Evolutionary conservation across 1,139 yeast genomes (phyloP).

Genomic region (Pichia sp.): DNA sequence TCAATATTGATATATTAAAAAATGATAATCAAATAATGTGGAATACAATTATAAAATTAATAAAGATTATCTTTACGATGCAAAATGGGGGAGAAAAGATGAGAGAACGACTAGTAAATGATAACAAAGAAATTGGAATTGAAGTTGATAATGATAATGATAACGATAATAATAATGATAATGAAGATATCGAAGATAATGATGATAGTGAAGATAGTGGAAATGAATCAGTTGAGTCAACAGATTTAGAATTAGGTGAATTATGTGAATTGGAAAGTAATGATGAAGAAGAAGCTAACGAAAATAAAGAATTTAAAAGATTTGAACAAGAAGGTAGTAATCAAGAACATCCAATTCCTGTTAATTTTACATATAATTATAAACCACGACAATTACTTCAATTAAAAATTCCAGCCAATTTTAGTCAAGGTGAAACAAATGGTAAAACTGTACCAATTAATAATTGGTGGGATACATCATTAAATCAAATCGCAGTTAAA

Average conservation of each 20-base stretch:
- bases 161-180: not conserved
- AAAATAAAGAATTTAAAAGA: no score
- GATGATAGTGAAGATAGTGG: not conserved
- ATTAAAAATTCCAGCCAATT: constrained; percentile 2
- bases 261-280: not conserved
- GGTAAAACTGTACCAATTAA: not conserved
- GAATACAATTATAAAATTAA: not conserved
- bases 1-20: no score
- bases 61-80: not conserved
- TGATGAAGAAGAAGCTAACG: no score
- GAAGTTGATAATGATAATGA: not conserved
- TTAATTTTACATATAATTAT: constrained; percentile 6
- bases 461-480: constrained; percentile 23
- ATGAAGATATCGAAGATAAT: not conserved
- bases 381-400: constrained; percentile 1
- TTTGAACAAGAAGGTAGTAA: not conserved
- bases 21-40: not conserved
- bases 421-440: constrained; percentile 6
- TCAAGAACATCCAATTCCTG: constrained; percentile 3
- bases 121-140: no score
- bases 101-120: no score
- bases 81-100: not conserved
- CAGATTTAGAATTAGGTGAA: not conserved
- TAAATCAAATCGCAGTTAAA: constrained; percentile 23
- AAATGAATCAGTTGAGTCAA: not conserved